These are phyloP conservation scores for Miamiensis avidus DNA, from an alignment of 169 alveolate genomes.

Conservation along the genomic window DNA sequence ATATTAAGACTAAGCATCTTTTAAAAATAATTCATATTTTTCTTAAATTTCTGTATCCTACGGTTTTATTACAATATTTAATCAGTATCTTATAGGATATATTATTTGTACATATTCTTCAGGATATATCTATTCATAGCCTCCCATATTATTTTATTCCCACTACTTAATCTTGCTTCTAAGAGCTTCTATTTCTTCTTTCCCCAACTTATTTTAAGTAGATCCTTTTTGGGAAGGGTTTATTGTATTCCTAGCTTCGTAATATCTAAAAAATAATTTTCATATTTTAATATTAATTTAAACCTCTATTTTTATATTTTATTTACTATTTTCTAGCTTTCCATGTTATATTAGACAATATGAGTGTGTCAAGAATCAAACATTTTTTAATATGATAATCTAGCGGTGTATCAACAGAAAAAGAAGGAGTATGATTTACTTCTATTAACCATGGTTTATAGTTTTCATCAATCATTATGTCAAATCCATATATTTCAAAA, in stretches of 20 bases:
- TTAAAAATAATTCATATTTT: background rate
- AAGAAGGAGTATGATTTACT: constrained; percentile 71
- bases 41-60: background rate
- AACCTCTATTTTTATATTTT: no score
- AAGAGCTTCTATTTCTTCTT: background rate
- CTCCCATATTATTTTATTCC: background rate
- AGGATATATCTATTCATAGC: background rate
- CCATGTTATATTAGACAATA: constrained; percentile 36
- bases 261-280: background rate
- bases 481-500: constrained; percentile 82
- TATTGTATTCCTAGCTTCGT: background rate
- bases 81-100: no score
- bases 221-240: background rate
- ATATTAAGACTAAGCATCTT: background rate
- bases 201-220: background rate
- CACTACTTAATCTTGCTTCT: background rate
- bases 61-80: no score
- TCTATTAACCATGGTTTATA: constrained; percentile 66
- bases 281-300: no score
- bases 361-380: constrained; percentile 40
- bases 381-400: constrained; percentile 43
- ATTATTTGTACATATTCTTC: background rate
- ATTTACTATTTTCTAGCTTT: constrained; percentile 12
- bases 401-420: constrained; percentile 57
- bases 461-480: constrained; percentile 62